phyloP scores from a whole-genome alignment of 371 early-diverging fungal genomes.

The Nematocida parisii region DNA sequence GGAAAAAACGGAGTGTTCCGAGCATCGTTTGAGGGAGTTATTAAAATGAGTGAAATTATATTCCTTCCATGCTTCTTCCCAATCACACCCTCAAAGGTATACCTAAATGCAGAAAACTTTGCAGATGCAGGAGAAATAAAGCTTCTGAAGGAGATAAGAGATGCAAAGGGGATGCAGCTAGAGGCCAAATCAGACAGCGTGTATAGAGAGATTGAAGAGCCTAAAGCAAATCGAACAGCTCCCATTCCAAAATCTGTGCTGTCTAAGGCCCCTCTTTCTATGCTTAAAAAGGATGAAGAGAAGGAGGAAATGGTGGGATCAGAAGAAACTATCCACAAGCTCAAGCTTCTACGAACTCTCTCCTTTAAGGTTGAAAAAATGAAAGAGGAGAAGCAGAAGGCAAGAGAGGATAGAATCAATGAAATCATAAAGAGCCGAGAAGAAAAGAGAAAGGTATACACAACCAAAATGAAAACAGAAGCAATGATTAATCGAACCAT shows the following conservation, averaged over 20 bases:
- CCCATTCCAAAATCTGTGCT: slow-evolving; percentile 74
- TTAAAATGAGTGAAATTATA: slow-evolving; percentile 87
- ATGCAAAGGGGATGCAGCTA: slow-evolving; percentile 78
- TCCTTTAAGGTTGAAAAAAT: slow-evolving; percentile 50
- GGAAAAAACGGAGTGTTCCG: slow-evolving; percentile 82
- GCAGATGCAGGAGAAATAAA: slow-evolving; percentile 80
- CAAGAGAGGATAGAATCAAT: slow-evolving; percentile 44
- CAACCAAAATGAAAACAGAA: slow-evolving; percentile 52
- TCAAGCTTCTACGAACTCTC: slow-evolving; percentile 59
- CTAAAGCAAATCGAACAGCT: slow-evolving; percentile 76
- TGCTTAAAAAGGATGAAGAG: slow-evolving; percentile 78
- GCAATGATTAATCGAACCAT: slow-evolving; percentile 30
- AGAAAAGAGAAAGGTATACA: slow-evolving; percentile 28
- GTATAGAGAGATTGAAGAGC: slow-evolving; percentile 75
- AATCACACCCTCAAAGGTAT: slow-evolving; percentile 81
- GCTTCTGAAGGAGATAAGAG: slow-evolving; percentile 79
- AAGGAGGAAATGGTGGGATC: slow-evolving; percentile 76
- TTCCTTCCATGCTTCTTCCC: slow-evolving; percentile 92
- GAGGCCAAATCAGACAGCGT: slow-evolving; percentile 72
- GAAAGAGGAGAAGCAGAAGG: slow-evolving; percentile 29
- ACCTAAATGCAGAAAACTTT: slow-evolving; percentile 78
- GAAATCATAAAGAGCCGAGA: slow-evolving; percentile 35
- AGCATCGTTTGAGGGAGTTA: slow-evolving; percentile 95
- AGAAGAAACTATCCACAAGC: slow-evolving; percentile 43
- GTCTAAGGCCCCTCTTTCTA: slow-evolving; percentile 81